Percentiles rank a stretch among this genome's conserved stretches.
These are phyloP conservation scores for Penicillium flavigenum DNA, from an alignment of 495 filamentous ascomycete genomes.

Conservation along the genomic window DNA sequence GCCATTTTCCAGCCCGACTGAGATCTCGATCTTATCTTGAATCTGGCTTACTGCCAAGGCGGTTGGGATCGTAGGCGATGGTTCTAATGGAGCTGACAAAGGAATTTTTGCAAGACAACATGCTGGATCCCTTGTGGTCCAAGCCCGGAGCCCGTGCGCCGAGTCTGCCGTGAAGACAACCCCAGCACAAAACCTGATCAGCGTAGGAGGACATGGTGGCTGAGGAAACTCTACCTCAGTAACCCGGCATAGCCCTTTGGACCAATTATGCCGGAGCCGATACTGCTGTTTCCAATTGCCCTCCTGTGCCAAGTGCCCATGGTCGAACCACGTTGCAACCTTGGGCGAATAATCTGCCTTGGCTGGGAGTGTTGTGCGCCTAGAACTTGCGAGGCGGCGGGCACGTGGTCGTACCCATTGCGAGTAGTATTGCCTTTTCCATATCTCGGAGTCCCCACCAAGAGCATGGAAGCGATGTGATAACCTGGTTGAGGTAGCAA, in stretches of 20 bases:
- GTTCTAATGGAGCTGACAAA: slow-evolving; percentile 15
- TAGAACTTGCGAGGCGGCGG: slow-evolving; percentile 68
- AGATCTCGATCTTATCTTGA: slow-evolving; percentile 41
- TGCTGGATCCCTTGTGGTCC: slow-evolving; percentile 63
- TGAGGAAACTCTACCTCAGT: slow-evolving; percentile 70
- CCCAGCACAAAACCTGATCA: slow-evolving; percentile 71
- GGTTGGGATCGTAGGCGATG: slow-evolving; percentile 51
- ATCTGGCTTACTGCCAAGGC: slow-evolving; percentile 60
- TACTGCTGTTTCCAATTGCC: slow-evolving; percentile 89
- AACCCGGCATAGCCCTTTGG: slow-evolving; percentile 74
- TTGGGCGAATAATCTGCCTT: slow-evolving; percentile 67
- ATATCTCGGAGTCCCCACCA: slow-evolving; percentile 80
- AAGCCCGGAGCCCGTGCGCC: slow-evolving; percentile 68
- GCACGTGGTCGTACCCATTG: slow-evolving; percentile 86
- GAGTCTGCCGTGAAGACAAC: slow-evolving; percentile 77
- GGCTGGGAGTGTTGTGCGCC: slow-evolving; percentile 41
- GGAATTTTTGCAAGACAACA: slow-evolving; percentile 29
- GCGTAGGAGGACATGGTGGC: slow-evolving; percentile 53
- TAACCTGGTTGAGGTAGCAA: slow-evolving; percentile 46
- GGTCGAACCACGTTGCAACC: slow-evolving; percentile 81
- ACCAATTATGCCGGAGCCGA: slow-evolving; percentile 90
- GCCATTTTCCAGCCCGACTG: slow-evolving; percentile 76
- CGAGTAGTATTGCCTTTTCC: slow-evolving; percentile 86
- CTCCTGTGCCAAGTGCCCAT: slow-evolving; percentile 54
- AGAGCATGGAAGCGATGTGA: slow-evolving; percentile 77